Evolutionary conservation across 2,329 filamentous ascomycete genomes (phyloP), one percentile per base, ranked within the genome.

Genomic region (Plectosphaerella cucumerina): DNA sequence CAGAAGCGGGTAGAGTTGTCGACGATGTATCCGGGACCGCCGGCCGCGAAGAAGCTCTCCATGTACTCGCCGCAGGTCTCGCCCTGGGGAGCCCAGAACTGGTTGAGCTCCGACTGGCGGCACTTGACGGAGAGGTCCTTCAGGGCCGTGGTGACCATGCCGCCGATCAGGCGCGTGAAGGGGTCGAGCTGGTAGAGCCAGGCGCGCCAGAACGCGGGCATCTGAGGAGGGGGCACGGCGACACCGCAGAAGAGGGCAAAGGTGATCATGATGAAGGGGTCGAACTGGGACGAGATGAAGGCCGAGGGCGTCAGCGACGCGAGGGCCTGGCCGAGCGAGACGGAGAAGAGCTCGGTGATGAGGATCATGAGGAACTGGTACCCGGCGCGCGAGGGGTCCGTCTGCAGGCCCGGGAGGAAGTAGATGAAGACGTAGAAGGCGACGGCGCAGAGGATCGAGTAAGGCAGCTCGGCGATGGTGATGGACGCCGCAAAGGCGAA

Each of bases 211-310:
- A 91, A 91, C 2, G 70, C 73, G 2, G 89, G 86, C 70, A 95
- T 95, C 66, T 89, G 84, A 0, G 85, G 81, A 41, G 85, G 81
- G 0, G 90, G 87, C 47, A 95, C 89, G 0, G 89, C 87, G 54
- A 96, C 90, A 67, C 90, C 90, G 62, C 89, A 95, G 81, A 96
- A 95, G 21, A 95, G 78, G 1, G 87, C 80, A 62, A 95, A 93
- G 52, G 86, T 84, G 65, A 94, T 89, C 67, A 91, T 85, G 65
- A 94, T 73, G 64, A 92, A 89, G 1, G 91, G 90, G 60, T 95
- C 91, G 57, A 90, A 79, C 58, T 93, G 83, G 14, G 86, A 84
- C 0, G 88, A 85, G 59, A 95, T 89, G 69, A 90, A 90, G 2
- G 88, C 83, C 21, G 81, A 85, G 0, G 91, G 89, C 0, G 90